Base-by-base conservation (phyloP, 768 basidiomycete genomes). In the Agaricus blazei region DNA sequence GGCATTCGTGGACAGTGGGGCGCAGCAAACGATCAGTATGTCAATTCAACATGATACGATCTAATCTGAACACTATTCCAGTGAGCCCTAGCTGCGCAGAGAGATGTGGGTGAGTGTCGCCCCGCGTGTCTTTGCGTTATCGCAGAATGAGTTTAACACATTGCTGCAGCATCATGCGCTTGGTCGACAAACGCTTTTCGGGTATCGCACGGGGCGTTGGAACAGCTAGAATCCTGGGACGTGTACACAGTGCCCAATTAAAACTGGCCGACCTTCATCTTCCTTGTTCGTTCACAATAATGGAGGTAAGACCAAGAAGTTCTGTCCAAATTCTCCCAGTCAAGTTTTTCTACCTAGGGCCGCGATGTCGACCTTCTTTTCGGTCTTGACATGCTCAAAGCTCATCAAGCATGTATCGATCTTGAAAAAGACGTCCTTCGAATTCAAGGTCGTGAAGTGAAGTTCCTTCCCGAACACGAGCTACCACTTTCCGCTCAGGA, bases 361-460 rank as follows among this genome's bases (percentile, higher is more conserved):
- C 83, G 86, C 31, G 86, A 90, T 55, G 93, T 98, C 45, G 96
- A 98, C 65, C 83, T 99, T n/a, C 76, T 99, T 3, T 87, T 99
- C 41, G 97, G 97, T 6, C 80, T 99, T n/a, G 97, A 99, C 77
- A 98, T 98, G 97, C 83, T 98, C 58, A 98, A 93, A 70, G 90
- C 94, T 0, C 91, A 98, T 67, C 94, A 97, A 66, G 96, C 94
- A 4, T 90, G 86, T 65, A 98, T 99, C 68, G 97, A 99, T 70
- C 81, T 99, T 24, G 78, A 86, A 62, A 93, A 93, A 68, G 83
- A 85, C 60, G 89, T 90, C 11, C 83, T 99, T 23, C 82, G 93
- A n/a, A 98, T 99, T 48, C 90, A 93, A 73, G 88, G 83, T 15
- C 81, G 91, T 12, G 92, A 97, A 69, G 87, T 99, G 8, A 70